Conservation (phyloP, 2,329 filamentous ascomycete species). For the Aureobasidium zeae region DNA sequence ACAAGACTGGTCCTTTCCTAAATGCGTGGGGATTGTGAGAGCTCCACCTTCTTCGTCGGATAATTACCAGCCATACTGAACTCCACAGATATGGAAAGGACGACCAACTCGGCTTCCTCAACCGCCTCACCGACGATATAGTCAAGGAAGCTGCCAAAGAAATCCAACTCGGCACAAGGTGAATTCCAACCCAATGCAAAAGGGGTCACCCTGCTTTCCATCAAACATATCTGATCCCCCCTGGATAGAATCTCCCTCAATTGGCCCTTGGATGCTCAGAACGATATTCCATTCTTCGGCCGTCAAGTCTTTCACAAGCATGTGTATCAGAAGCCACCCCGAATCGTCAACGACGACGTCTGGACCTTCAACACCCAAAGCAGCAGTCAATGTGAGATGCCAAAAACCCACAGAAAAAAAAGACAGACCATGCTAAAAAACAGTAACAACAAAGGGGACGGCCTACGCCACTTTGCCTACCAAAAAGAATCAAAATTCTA, state of each 20-base stretch:
- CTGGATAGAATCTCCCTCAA: slow-evolving; percentile 47
- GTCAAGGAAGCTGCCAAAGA: slow-evolving; percentile 38
- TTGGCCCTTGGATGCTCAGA: slow-evolving; percentile 49
- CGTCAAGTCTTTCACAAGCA: slow-evolving; percentile 48
- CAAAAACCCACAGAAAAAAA: not conserved
- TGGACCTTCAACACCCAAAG: slow-evolving; percentile 52
- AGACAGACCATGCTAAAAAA: no score
- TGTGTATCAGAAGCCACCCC: slow-evolving; percentile 43
- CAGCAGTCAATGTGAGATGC: slow-evolving; percentile 41
- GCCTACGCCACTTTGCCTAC: slow-evolving; percentile 44
- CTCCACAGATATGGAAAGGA: slow-evolving; percentile 46
- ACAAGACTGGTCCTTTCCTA: slow-evolving; percentile 38
- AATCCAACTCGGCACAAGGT: slow-evolving; percentile 44
- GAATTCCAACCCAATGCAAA: not conserved
- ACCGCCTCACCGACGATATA: slow-evolving; percentile 48
- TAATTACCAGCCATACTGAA: not conserved
- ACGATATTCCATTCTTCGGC: slow-evolving; percentile 45
- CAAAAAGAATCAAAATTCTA: slow-evolving; percentile 35
- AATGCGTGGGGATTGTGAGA: slow-evolving; percentile 33
- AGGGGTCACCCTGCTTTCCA: not conserved
- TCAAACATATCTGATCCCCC: not conserved
- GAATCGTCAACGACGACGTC: slow-evolving; percentile 51
- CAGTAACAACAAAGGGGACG: slow-evolving; percentile 37
- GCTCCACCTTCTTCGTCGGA: not conserved
- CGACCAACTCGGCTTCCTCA: slow-evolving; percentile 53